Evolutionary conservation across 169 alveolate genomes (phyloP), one percentile per base, ranked within the genome.

Genomic region (Amoebophrya sp.): DNA sequence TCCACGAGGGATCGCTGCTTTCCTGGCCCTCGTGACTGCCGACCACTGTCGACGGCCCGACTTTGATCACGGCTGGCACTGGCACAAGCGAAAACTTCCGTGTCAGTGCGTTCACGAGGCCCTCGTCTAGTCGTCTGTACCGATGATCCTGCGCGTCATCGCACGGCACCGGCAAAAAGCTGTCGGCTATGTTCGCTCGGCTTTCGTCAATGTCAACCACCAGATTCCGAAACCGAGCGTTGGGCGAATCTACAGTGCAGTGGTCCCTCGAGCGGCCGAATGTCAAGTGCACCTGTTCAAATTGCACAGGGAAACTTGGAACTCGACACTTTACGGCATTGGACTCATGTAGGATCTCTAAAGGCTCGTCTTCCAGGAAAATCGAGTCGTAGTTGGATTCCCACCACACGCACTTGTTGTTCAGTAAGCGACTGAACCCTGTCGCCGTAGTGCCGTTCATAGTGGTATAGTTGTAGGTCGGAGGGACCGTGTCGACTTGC

Each of bases 31-130:
- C 83, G 83, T 65, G 83, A 10, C 39, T 26, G 83, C 33, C 83
- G 33, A 65, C 83, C 83, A 65, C 83, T 36, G 83, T 65, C 83
- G 83, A 65, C 83, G 83, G 83, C 39, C 83, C 83, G 36, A 26
- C 33, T 29, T 1, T 1, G 2, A 6, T 10, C 2, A 65, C n/a
- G 12, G 83, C 83, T 26, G 83, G 83, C 2, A 65, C 26, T 6
- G 83, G 33, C 33, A 65, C 26, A 29, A 65, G 83, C 83, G 2
- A 1, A 65, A 65, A 65, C n/a, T 65, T 36, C 36, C 83, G 2
- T 36, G 83, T 65, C 83, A 65, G 26, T 10, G 36, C 33, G 83
- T 65, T 65, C 83, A 65, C 83, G 33, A 65, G 26, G 36, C 83
- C 83, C n/a, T 18, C 83, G 83, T 65, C 83, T 10, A 65, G 26